Percentiles rank a stretch among this genome's conserved stretches.
Evolutionary conservation across 176 grass and related monocot species (phyloP).

Genomic region (Eleusine coracana): DNA sequence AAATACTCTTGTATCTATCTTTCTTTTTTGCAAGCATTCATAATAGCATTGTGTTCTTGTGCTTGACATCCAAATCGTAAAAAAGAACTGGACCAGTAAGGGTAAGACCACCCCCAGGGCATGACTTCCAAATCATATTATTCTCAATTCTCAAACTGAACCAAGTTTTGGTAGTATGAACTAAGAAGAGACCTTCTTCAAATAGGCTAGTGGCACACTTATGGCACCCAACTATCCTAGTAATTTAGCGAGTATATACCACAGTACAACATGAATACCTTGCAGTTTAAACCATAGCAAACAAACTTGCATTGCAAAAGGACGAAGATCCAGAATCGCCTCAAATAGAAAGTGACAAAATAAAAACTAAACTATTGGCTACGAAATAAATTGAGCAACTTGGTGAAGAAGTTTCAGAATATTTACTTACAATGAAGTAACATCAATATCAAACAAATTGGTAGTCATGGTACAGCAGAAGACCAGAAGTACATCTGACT

Average conservation of each 20-base stretch:
- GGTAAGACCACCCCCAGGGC: neutral
- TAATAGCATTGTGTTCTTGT: too few species aligned
- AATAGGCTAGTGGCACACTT: neutral
- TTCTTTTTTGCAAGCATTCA: neutral
- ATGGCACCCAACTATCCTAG: neutral
- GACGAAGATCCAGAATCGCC: neutral
- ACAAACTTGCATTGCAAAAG: neutral
- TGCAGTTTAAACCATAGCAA: neutral
- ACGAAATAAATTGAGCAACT: constrained; percentile 5
- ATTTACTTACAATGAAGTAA: constrained; percentile 18
- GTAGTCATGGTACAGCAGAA: constrained; percentile 1
- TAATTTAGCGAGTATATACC: neutral
- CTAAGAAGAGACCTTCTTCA: neutral
- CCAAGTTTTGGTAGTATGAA: neutral
- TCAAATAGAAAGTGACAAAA: constrained; percentile 8
- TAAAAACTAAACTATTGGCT: neutral
- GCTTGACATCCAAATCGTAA: too few species aligned
- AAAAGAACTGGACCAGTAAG: too few species aligned
- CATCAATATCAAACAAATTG: neutral
- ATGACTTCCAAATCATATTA: neutral
- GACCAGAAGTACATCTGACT: neutral
- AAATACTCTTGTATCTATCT: neutral
- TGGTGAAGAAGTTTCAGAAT: neutral
- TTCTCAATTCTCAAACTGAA: neutral
- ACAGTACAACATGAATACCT: neutral